Conservation (phyloP, 1,284 basidiomycete genomes). For the Cystobasidiaceae sp. region DNA sequence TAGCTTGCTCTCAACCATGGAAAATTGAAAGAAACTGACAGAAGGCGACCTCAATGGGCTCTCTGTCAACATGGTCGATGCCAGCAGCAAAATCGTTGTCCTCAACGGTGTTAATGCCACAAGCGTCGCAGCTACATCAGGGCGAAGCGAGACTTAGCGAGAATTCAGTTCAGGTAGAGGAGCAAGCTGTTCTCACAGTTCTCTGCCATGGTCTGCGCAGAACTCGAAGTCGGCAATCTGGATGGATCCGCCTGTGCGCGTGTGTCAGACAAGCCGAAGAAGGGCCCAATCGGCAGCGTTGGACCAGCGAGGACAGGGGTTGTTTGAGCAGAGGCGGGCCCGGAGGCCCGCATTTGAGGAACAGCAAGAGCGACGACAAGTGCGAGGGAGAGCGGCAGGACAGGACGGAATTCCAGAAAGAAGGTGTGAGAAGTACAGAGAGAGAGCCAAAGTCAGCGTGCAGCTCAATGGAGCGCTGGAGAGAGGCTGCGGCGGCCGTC, state of each 20-base stretch:
- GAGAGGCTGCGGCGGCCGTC: not conserved
- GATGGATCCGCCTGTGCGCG: constrained; percentile 16
- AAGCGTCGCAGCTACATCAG: constrained; percentile 5
- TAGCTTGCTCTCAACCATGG: not conserved
- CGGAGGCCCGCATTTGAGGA: no score
- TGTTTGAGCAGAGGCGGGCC: no score
- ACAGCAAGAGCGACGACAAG: no score
- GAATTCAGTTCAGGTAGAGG: not conserved
- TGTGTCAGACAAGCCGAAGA: no score
- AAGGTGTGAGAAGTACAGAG: no score
- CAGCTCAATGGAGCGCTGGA: not conserved
- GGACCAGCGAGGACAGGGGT: no score
- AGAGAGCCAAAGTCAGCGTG: not conserved
- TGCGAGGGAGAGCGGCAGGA: no score
- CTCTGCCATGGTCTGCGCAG: constrained; percentile 26
- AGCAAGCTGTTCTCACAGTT: not conserved
- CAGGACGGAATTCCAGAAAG: no score
- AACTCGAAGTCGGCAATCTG: constrained; percentile 27
- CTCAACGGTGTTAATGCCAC: constrained; percentile 18
- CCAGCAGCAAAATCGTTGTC: constrained; percentile 30
- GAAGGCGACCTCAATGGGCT: constrained; percentile 24
- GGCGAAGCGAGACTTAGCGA: not conserved
- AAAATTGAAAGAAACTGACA: not conserved
- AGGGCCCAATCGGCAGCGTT: no score
- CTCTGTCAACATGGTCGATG: constrained; percentile 23